A percentile compares a stretch with the other conserved stretches of the same genome.
These are phyloP conservation scores for Schizopora paradoxa DNA, from an alignment of 1,284 basidiomycete species.

Conservation along the genomic window DNA sequence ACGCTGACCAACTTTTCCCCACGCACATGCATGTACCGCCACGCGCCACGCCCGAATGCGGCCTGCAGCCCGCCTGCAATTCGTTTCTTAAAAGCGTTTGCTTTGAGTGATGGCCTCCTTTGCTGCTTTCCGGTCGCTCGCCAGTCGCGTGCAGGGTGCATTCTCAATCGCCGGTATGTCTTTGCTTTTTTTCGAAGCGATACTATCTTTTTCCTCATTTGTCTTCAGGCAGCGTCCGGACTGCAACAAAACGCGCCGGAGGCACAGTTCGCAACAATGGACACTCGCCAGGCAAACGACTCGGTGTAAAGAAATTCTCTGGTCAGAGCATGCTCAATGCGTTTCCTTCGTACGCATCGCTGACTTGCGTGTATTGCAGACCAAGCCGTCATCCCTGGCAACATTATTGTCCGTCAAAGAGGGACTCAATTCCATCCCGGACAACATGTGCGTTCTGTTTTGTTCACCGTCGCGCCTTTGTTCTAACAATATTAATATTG, in stretches of 20 bases:
- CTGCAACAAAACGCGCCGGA: conserved; percentile 91
- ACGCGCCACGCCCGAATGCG: too few relatives aligned
- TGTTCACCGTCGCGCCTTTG: conserved; percentile 7
- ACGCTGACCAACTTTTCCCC: too few relatives aligned
- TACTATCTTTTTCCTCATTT: conserved; percentile 10
- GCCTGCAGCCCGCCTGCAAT: too few relatives aligned
- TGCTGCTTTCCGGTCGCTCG: conserved; percentile 9
- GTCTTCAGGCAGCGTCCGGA: conserved; percentile 54
- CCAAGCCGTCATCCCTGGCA: conserved; percentile 84
- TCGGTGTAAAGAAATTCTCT: conserved; percentile 93
- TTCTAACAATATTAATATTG: neutral
- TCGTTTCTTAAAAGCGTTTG: too few relatives aligned
- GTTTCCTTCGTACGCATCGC: conserved; percentile 2
- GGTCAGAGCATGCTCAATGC: conserved; percentile 43
- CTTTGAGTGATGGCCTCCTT: conserved; percentile 7
- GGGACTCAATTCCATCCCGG: conserved; percentile 88
- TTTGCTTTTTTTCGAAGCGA: conserved; percentile 15
- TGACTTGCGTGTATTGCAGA: conserved; percentile 40
- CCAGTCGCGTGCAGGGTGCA: conserved; percentile 2
- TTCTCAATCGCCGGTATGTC: conserved; percentile 11
- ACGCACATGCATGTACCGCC: too few relatives aligned
- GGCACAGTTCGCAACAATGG: conserved; percentile 89
- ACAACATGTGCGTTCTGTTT: conserved; percentile 62
- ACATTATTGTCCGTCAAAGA: conserved; percentile 90
- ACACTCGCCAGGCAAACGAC: conserved; percentile 83